Conservation (phyloP, 345 rosid species). For the Physaria fendleri region DNA sequence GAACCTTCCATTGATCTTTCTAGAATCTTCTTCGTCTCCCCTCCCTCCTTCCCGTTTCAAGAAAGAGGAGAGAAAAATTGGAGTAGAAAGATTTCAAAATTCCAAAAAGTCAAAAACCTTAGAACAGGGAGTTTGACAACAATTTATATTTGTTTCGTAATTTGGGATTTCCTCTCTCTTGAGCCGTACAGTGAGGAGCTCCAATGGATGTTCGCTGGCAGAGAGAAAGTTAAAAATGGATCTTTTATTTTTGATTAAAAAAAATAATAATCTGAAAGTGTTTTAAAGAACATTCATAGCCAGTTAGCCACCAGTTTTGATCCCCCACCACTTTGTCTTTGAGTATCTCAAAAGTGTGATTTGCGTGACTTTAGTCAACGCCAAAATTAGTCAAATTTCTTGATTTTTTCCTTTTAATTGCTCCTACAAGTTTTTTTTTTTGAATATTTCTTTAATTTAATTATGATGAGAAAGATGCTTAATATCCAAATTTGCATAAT, state of each 20-base stretch:
- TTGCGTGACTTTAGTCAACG: conserved; percentile 2
- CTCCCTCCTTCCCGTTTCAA: conserved; percentile 18
- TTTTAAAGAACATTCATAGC: conserved; percentile 4
- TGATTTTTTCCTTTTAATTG: no score
- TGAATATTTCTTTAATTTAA: no score
- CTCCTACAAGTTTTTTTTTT: no score
- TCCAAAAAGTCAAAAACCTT: not conserved
- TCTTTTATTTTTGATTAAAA: not conserved
- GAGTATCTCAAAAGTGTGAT: no score
- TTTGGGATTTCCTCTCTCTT: not conserved
- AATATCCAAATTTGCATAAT: no score
- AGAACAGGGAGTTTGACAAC: not conserved
- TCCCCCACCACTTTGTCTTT: conserved; percentile 8
- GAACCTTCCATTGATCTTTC: conserved; percentile 58
- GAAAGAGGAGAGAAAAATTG: conserved; percentile 18
- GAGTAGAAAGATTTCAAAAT: conserved; percentile 1
- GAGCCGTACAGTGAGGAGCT: conserved; percentile 18
- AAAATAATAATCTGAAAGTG: not conserved
- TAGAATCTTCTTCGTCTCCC: not conserved
- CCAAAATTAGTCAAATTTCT: not conserved
- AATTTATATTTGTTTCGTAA: not conserved
- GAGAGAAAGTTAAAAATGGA: conserved; percentile 16
- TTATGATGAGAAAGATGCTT: no score
- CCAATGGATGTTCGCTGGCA: conserved; percentile 32
- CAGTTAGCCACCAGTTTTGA: conserved; percentile 30